Conservation (phyloP, 176 grass and related monocot species). For the barley (Hordeum vulgare) region DNA sequence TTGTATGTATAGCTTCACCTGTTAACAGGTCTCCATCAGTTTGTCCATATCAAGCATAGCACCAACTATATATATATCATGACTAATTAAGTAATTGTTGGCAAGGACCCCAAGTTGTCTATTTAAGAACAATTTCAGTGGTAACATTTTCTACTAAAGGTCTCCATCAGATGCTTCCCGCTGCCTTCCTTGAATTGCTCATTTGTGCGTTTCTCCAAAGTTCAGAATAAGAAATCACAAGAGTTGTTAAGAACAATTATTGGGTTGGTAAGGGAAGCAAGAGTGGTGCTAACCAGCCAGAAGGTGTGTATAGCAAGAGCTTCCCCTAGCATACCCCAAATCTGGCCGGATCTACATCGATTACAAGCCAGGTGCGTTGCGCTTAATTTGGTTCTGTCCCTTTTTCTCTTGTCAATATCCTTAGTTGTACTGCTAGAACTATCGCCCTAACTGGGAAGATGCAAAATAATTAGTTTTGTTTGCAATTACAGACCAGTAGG, state of each 20-base stretch:
- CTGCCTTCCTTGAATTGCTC: background rate
- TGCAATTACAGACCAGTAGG: background rate
- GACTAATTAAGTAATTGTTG: too few species aligned
- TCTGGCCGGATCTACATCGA: background rate
- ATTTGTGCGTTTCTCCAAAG: background rate
- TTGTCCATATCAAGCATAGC: too few species aligned
- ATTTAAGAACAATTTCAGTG: too few species aligned
- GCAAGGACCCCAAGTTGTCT: too few species aligned
- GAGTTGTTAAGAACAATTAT: background rate
- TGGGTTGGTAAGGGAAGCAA: background rate
- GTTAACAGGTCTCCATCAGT: too few species aligned
- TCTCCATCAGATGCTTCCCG: background rate
- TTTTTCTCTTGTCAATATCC: background rate
- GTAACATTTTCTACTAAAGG: background rate
- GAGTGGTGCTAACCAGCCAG: background rate
- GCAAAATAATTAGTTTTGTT: too few species aligned
- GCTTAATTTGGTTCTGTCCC: background rate
- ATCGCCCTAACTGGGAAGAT: too few species aligned
- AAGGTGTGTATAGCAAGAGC: background rate
- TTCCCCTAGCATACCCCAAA: background rate
- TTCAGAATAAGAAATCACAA: background rate
- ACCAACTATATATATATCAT: too few species aligned
- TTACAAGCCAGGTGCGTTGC: background rate
- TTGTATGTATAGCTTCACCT: too few species aligned
- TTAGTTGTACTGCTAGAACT: background rate